Base-by-base conservation (phyloP, 768 basidiomycete genomes). In the Pleurotus eryngii region DNA sequence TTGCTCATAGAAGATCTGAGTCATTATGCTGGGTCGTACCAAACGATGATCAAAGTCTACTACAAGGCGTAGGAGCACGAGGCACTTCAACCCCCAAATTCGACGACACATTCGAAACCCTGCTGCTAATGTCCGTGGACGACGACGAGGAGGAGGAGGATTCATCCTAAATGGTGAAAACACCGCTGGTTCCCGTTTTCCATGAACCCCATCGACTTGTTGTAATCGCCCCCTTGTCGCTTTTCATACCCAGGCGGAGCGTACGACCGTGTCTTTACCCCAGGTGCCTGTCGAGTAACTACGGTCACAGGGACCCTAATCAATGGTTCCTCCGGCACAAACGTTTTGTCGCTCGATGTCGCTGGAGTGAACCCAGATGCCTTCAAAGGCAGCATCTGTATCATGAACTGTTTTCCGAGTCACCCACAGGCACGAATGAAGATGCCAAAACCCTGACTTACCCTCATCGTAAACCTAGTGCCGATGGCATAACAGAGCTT, bases 81-180 rank as follows among this genome's bases (percentile, higher is more conserved):
- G 80, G 76, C 5, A 77, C 76, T 4, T 27, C 62, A 12, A 26
- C 60, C 3, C 69, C 68, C 24, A 89, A 87, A 64, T 71, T 73
- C 12, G 87, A 92, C 60, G 86, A 89, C 50, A 83, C 81, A 5
- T 91, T 91, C 57, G 89, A 92, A 66, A 78, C 74, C n/a, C 63
- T 91, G 20, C 68, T 92, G 24, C 63, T 82, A 46, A 76, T 81
- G 76, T 63, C 73, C 3, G 57, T 80, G 49, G 70, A 70, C 48
- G 62, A 22, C 20, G 37, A 26, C 14, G n/a, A n/a, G n/a, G n/a
- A n/a, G n/a, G 55, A 56, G 0, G 46, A 47, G 14, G 35, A 17
- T 40, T 38, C 35, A 58, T n/a, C 63, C 62, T 49, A 64, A 63
- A 40, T 64, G 63, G 43, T 68, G 68, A 39, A 55, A 68, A 64